Base-by-base conservation (phyloP, 495 filamentous ascomycete genomes). In the Penicillium cosmopolitanum region DNA sequence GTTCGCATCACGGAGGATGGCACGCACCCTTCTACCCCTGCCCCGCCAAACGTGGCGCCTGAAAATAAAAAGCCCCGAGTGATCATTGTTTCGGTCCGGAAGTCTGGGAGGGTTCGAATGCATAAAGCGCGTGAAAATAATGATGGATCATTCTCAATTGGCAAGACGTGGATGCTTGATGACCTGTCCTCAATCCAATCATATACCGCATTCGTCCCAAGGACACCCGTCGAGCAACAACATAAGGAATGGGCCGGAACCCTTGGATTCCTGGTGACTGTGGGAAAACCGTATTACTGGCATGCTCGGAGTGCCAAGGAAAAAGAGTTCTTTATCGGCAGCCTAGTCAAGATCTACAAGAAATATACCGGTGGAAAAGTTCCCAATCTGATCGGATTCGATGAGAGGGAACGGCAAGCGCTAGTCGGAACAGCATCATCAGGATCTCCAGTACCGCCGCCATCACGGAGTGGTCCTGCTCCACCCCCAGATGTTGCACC, bases 201-300 rank as follows among this genome's bases (percentile, higher is more conserved):
- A 3, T 96, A 87, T 67, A 84, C 77, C 11, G 80, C 85, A 34
- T 74, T 83, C 4, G 59, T 73, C 12, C 80, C 84, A 4, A 68
- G 67, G 21, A 82, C 66, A 18, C 81, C 79, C 6, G 78, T 82
- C 56, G 87, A 90, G 60, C 81, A 86, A 42, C 83, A 89, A 61
- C 80, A 86, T 34, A 88, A 88, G 62, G 80, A 90, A 65, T 93
- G 88, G 87, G 93, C 91, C 35, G 84, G 87, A 43, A 86, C 85
- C 53, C 82, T 85, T 38, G 95, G 95, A 19, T 98, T 98, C 67
- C 78, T 88, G n/a, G 89, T 97, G 19, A 94, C 87, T 0, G 81
- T 98, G 21, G 85, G 89, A 11, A 98, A 98, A 72, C 90, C 92
- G 0, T 98, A 98, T 71, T 98, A 96, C 72, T 98, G 95, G 95